Conservation (phyloP, 805 yeast genomes). For the Candida ficus region DNA sequence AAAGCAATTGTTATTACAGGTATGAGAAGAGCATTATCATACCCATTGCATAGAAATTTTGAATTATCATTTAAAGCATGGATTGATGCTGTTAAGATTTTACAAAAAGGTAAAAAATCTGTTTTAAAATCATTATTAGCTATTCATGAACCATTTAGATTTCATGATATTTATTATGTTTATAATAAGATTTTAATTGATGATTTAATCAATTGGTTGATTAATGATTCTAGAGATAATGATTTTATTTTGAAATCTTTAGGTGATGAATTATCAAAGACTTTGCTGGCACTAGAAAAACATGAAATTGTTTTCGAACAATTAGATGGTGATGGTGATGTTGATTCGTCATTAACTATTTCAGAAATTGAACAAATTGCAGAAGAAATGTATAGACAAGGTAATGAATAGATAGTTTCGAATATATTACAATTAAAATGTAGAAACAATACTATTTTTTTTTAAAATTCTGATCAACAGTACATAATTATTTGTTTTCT, state of each 20-base stretch:
- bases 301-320: conserved; percentile 54
- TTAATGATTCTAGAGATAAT: conserved; percentile 49
- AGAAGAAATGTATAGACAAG: conserved; percentile 36
- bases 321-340: conserved; percentile 33
- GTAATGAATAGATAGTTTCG: conserved; percentile 5
- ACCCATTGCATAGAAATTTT: conserved; percentile 75
- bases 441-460: no score
- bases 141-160: conserved; percentile 68
- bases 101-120: conserved; percentile 65
- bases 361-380: conserved; percentile 56
- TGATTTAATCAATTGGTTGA: conserved; percentile 73
- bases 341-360: conserved; percentile 39
- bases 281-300: conserved; percentile 33
- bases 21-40: conserved; percentile 67
- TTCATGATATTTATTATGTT: conserved; percentile 79
- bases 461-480: neutral
- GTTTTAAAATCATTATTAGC: conserved; percentile 57
- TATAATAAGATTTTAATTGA: conserved; percentile 74
- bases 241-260: conserved; percentile 56
- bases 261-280: conserved; percentile 57
- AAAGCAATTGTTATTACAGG: conserved; percentile 54
- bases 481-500: conserved; percentile 7
- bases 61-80: conserved; percentile 56
- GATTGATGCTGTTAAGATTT: conserved; percentile 63
- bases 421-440: no score